A percentile compares a stretch with the other conserved stretches of the same genome.
Conservation (phyloP, 768 basidiomycete species). For the Boletus subcaerulescens region DNA sequence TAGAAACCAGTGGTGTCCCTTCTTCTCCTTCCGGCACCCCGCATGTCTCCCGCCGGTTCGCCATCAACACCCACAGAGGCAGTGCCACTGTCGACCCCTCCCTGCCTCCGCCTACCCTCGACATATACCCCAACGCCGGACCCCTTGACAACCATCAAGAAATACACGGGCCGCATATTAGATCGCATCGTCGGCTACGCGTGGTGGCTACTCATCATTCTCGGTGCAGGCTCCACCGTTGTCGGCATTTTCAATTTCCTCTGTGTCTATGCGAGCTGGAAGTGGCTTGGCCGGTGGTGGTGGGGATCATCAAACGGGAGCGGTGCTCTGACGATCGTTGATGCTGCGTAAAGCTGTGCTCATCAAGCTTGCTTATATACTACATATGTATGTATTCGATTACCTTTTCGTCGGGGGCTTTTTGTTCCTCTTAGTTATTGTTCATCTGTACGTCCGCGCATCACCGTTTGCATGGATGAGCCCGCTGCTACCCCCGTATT, state of each 20-base stretch:
- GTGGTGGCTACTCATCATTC: slow-evolving; percentile 73
- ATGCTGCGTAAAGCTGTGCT: slow-evolving; percentile 13
- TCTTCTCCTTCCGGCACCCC: slow-evolving; percentile 54
- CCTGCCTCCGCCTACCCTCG: slow-evolving; percentile 49
- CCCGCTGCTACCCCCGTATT: neutral
- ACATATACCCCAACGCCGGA: slow-evolving; percentile 54
- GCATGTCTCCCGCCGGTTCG: slow-evolving; percentile 20
- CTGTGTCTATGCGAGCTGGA: slow-evolving; percentile 64
- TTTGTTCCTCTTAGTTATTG: neutral
- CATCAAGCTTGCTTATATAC: neutral
- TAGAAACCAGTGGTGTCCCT: slow-evolving; percentile 87
- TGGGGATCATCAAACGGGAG: slow-evolving; percentile 12
- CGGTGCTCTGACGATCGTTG: neutral
- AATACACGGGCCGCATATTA: slow-evolving; percentile 58
- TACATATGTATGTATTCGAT: neutral
- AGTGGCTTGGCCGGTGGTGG: slow-evolving; percentile 47
- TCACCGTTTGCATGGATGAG: neutral
- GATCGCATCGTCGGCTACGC: slow-evolving; percentile 74
- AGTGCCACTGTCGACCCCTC: slow-evolving; percentile 23
- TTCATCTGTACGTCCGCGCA: neutral
- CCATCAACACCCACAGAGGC: slow-evolving; percentile 23
- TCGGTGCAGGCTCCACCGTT: slow-evolving; percentile 75
- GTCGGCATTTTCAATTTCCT: slow-evolving; percentile 72
- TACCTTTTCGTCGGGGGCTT: neutral
- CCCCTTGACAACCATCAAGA: slow-evolving; percentile 51